A percentile compares a stretch with the other conserved stretches of the same genome.
Evolutionary conservation across 1,284 basidiomycete species (phyloP).

Genomic region (Moesziomyces globuligerus): DNA sequence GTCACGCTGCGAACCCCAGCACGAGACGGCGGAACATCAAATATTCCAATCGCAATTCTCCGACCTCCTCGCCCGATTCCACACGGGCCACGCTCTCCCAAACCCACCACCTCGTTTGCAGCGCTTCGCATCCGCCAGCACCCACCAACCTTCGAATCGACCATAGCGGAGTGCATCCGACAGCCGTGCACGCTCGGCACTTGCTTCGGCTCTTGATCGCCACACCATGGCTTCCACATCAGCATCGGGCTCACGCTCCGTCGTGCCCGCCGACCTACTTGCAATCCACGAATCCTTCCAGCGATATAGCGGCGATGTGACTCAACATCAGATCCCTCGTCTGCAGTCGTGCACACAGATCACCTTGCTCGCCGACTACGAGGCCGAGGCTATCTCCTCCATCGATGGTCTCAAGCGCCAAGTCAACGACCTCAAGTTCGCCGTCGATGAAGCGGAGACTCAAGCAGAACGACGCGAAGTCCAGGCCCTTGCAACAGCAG

Average conservation of each 20-base stretch:
- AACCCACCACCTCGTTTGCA: not conserved
- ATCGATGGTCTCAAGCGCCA: constrained; percentile 45
- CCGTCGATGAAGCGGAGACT: constrained; percentile 50
- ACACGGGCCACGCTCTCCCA: not conserved
- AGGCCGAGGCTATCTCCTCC: constrained; percentile 48
- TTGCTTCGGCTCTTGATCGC: not conserved
- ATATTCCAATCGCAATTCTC: not conserved
- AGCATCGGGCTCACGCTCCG: constrained; percentile 17
- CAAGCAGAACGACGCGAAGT: constrained; percentile 35
- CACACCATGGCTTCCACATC: constrained; percentile 10
- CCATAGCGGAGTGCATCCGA: too few species aligned
- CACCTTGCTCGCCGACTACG: constrained; percentile 37
- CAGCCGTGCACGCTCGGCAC: too few species aligned
- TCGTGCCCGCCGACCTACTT: constrained; percentile 29
- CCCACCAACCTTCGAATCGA: not conserved
- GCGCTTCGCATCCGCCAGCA: too few species aligned
- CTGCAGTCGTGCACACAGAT: constrained; percentile 31
- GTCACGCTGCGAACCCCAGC: too few species aligned
- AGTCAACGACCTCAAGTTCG: constrained; percentile 43
- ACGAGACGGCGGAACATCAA: too few species aligned
- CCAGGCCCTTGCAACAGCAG: constrained; percentile 1
- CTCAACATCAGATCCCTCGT: constrained; percentile 42
- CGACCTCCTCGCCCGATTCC: not conserved
- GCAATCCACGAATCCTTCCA: constrained; percentile 33
- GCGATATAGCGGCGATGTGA: constrained; percentile 44